Evolutionary conservation across 1,284 basidiomycete genomes (phyloP), one percentile per base, ranked within the genome.

Genomic region (Cutaneotrichosporon dermatis): DNA sequence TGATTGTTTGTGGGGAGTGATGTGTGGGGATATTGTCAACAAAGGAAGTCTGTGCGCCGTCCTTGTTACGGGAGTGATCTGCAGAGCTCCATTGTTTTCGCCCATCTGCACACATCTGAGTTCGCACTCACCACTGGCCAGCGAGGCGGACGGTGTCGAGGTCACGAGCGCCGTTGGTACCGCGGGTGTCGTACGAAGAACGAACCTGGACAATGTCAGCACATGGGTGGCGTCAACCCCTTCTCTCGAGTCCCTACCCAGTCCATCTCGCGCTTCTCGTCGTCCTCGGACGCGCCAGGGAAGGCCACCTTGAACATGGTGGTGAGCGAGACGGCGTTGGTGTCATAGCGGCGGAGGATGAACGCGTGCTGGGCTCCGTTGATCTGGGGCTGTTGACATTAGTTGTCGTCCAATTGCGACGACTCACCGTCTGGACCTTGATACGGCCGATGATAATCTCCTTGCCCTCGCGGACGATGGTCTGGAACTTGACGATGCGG

Each of bases 221-320:
- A 6, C 33, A 13, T 11, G 25, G 25, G 25, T 25, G 25, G 25
- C 25, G 25, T 25, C 25, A 25, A 25, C 40, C 15, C 11, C 48
- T 46, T 5, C 16, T 33, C 35, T n/a, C 15, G 37, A 3, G 16
- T 43, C 37, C 69, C 49, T 59, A 76, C 87, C 89, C 89, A 97
- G 53, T 85, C 83, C 67, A 90, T 85, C 79, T 99, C 95, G 37
- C 79, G 80, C 72, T 85, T 86, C 79, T 98, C 95, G 16, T 88
- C 86, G 49, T 84, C 82, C 3, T 92, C 90, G 37, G 82, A 80
- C 0, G 93, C 89, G 56, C 82, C 85, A 8, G 96, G 95, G 79
- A 94, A 99, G 0, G 94, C 92, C 34, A 94, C 92, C 67, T 92
- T 90, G 82, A 92, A 98, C 91, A 99, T 96, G 62, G 95, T 96